Percentiles rank a stretch among this genome's conserved stretches.
Evolutionary conservation across 345 rosid genomes (phyloP).

Genomic region (Microcos paniculata): DNA sequence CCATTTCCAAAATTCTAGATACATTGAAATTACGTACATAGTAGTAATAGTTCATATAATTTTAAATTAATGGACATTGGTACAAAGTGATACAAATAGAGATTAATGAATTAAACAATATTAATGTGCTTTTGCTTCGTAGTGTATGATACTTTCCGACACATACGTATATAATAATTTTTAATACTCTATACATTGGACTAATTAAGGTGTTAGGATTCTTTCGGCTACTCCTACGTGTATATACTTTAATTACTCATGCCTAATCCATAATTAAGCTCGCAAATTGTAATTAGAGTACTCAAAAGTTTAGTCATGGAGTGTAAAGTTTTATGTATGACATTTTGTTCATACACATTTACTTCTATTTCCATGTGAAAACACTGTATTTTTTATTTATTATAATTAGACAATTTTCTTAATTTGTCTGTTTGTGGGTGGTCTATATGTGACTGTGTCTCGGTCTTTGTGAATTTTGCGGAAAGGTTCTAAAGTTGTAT

Average conservation of each 20-base stretch:
- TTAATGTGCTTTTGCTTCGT: background rate
- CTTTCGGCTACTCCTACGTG: constrained; percentile 7
- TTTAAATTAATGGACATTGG: background rate
- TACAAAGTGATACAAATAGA: background rate
- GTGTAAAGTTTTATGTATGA: background rate
- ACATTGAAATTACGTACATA: background rate
- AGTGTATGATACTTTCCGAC: background rate
- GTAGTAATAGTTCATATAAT: too few species aligned
- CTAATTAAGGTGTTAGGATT: background rate
- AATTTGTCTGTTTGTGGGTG: background rate
- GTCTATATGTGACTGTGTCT: background rate
- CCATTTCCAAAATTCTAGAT: too few species aligned
- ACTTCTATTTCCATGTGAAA: background rate
- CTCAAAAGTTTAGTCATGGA: background rate
- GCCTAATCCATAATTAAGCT: background rate
- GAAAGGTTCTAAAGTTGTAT: background rate
- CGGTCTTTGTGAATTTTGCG: background rate
- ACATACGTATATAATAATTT: background rate
- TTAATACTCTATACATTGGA: background rate
- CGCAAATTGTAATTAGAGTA: background rate
- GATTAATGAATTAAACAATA: background rate
- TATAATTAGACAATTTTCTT: too few species aligned
- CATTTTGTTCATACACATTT: background rate
- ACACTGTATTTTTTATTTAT: background rate
- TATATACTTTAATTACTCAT: background rate